phyloP scores from a whole-genome alignment of 2,329 filamentous ascomycete genomes.

The Trichoderma atrobrunneum region DNA sequence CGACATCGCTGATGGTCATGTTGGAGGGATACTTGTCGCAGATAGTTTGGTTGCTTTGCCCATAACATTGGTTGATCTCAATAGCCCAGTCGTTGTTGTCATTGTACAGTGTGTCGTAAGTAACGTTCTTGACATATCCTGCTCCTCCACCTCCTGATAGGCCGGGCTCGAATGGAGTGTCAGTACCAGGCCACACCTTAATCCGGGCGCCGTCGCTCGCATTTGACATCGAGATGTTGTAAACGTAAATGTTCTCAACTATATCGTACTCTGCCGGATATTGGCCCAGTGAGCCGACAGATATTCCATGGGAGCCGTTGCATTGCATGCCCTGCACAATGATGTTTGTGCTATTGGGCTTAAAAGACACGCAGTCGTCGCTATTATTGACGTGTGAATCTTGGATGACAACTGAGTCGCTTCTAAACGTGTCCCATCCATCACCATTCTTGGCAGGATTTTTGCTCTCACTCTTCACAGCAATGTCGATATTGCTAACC shows the following conservation, averaged over 20 bases:
- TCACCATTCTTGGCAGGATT: conserved; percentile 4
- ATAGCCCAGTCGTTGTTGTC: conserved; percentile 9
- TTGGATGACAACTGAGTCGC: not conserved
- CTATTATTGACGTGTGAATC: not conserved
- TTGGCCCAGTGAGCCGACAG: not conserved
- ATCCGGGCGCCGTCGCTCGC: not conserved
- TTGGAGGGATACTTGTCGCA: conserved; percentile 3
- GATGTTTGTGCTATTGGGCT: conserved; percentile 8
- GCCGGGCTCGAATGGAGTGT: conserved; percentile 1
- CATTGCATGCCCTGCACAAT: not conserved
- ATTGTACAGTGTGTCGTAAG: not conserved
- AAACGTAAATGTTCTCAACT: not conserved
- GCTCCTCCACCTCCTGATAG: conserved; percentile 4
- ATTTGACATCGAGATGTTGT: conserved; percentile 3
- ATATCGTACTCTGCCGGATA: conserved; percentile 3
- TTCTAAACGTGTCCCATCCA: conserved; percentile 5
- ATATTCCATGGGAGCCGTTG: conserved; percentile 4
- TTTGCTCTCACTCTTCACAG: not conserved
- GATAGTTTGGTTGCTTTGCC: conserved; percentile 3
- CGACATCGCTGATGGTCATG: not conserved
- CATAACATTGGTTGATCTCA: conserved; percentile 9
- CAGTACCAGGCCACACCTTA: not conserved
- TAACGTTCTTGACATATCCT: conserved; percentile 1
- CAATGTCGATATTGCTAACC: not conserved
- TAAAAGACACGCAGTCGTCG: conserved; percentile 4